A percentile compares a stretch with the other conserved stretches of the same genome.
Evolutionary conservation across 371 early-diverging fungal genomes (phyloP).

Genomic region (Mortierella polycephala): DNA sequence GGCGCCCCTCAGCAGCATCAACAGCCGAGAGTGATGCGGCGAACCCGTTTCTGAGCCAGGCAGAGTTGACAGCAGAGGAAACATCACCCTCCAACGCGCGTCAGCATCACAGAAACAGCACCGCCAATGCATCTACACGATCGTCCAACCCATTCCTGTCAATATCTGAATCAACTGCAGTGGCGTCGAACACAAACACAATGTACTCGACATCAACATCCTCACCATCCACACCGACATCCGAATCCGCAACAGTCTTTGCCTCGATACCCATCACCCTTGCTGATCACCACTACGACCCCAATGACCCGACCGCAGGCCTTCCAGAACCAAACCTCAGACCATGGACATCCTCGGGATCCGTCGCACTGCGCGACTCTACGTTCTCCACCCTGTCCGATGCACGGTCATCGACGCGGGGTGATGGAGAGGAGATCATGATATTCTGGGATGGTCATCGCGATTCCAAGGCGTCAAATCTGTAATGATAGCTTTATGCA

Average conservation of each 20-base stretch:
- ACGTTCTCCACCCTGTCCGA: conserved; percentile 51
- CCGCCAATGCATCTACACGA: conserved; percentile 3
- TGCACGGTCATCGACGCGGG: conserved; percentile 41
- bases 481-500: not conserved
- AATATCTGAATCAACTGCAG: conserved; percentile 17
- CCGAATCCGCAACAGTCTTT: conserved; percentile 19
- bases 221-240: conserved; percentile 16
- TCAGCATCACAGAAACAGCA: conserved; percentile 1
- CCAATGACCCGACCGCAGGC: conserved; percentile 17
- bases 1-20: conserved; percentile 1
- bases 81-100: not conserved
- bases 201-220: not conserved
- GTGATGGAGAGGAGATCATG: conserved; percentile 55
- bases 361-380: conserved; percentile 33
- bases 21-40: not conserved
- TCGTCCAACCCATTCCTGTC: conserved; percentile 45
- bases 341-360: conserved; percentile 32
- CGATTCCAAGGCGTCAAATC: conserved; percentile 22
- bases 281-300: conserved; percentile 10
- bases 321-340: conserved; percentile 21
- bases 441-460: conserved; percentile 52
- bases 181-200: conserved; percentile 1
- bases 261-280: conserved; percentile 30
- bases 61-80: conserved; percentile 8
- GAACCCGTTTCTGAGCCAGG: conserved; percentile 37